phyloP scores from a whole-genome alignment of 345 rosid genomes.

The Sisymbrium irio region DNA sequence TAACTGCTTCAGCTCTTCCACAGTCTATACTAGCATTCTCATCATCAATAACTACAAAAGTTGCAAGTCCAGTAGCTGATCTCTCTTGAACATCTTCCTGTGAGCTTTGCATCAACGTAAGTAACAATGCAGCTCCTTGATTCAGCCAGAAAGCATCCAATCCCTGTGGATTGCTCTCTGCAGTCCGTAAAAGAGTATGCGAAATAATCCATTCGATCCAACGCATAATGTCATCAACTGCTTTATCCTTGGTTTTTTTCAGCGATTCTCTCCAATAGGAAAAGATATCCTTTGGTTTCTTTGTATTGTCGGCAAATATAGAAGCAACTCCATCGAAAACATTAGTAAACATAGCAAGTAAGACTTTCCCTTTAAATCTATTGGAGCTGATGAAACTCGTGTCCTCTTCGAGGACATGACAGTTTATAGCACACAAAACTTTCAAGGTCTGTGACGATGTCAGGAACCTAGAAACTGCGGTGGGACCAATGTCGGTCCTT shows the following conservation, averaged over 20 bases:
- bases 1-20: constrained; percentile 84
- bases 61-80: constrained; percentile 89
- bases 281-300: constrained; percentile 51
- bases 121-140: constrained; percentile 73
- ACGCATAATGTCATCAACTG: constrained; percentile 52
- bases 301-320: constrained; percentile 49
- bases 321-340: constrained; percentile 59
- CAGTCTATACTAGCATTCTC: constrained; percentile 80
- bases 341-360: constrained; percentile 53
- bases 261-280: constrained; percentile 50
- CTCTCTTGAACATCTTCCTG: constrained; percentile 90
- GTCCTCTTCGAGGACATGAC: constrained; percentile 60
- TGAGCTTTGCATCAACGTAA: constrained; percentile 66
- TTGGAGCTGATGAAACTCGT: constrained; percentile 40
- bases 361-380: constrained; percentile 58
- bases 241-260: constrained; percentile 37
- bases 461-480: constrained; percentile 61
- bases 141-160: constrained; percentile 77
- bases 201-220: constrained; percentile 84
- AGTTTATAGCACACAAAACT: constrained; percentile 76
- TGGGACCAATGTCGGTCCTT: constrained; percentile 64
- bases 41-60: constrained; percentile 81
- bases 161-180: constrained; percentile 73
- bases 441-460: constrained; percentile 61
- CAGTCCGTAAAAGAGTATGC: constrained; percentile 63